These are phyloP conservation scores for Hygrophorus pudorinus DNA, from an alignment of 768 basidiomycete genomes.

Conservation along the genomic window DNA sequence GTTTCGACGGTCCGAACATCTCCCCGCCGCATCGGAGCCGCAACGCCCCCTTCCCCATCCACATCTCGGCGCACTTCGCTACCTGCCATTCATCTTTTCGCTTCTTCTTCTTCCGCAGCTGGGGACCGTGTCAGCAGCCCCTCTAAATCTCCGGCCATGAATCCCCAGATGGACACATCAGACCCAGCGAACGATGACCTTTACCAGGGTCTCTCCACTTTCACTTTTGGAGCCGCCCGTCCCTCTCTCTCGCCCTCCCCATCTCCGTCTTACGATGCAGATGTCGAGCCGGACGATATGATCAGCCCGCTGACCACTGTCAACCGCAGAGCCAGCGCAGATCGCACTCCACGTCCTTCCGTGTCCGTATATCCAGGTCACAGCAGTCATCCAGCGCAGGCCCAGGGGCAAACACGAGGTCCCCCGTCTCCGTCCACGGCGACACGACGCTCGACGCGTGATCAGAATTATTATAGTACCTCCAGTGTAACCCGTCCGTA, in stretches of 20 bases:
- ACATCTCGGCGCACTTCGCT: too few relatives aligned
- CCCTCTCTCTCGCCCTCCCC: constrained; percentile 21
- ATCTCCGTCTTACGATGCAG: constrained; percentile 23
- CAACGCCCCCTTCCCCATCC: too few relatives aligned
- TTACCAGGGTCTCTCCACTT: constrained; percentile 34
- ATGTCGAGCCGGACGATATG: constrained; percentile 23
- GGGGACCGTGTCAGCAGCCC: neutral
- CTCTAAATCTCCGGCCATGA: neutral
- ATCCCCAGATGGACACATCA: constrained; percentile 2
- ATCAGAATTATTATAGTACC: too few relatives aligned
- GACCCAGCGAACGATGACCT: constrained; percentile 24
- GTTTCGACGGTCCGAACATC: too few relatives aligned
- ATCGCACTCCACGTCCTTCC: constrained; percentile 44
- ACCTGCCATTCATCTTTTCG: too few relatives aligned
- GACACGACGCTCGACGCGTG: too few relatives aligned
- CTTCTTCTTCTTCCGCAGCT: neutral
- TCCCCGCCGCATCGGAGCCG: too few relatives aligned
- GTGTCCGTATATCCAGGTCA: constrained; percentile 19
- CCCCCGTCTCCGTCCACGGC: constrained; percentile 10
- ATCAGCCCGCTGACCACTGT: constrained; percentile 8
- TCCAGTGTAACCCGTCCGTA: constrained; percentile 29
- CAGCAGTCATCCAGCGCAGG: constrained; percentile 25
- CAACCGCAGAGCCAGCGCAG: constrained; percentile 16
- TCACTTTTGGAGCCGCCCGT: constrained; percentile 35
- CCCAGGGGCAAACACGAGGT: constrained; percentile 10